A percentile compares a stretch with the other conserved stretches of the same genome.
Conservation (phyloP, 192 early-diverging fungal genomes). For the Linnemannia exigua region DNA sequence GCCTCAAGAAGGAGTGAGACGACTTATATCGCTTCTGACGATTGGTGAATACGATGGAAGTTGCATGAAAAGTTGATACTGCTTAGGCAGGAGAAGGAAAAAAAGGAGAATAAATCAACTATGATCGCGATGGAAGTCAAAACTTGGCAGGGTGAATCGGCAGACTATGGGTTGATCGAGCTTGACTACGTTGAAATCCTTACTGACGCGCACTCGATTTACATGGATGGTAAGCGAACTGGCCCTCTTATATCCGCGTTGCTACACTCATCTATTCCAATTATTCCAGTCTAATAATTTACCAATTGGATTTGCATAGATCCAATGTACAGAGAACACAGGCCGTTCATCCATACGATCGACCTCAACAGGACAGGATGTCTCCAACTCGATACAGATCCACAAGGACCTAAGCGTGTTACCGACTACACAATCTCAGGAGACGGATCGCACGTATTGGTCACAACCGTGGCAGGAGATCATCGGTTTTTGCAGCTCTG, state of each 20-base stretch:
- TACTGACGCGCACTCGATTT: background rate
- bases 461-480: background rate
- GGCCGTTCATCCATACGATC: background rate
- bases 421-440: background rate
- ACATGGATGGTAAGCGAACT: background rate
- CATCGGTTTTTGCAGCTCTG: background rate
- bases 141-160: background rate
- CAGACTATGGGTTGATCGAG: background rate
- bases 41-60: background rate
- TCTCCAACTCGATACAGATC: background rate
- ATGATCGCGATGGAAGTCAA: background rate
- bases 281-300: background rate
- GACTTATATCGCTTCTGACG: too few species aligned
- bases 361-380: background rate
- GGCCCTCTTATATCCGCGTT: too few species aligned
- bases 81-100: too few species aligned
- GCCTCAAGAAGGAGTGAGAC: too few species aligned
- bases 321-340: conserved; percentile 6
- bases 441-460: background rate
- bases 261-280: too few species aligned
- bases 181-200: background rate
- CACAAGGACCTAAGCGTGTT: background rate
- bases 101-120: background rate
- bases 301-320: background rate
- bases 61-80: background rate